A percentile compares a stretch with the other conserved stretches of the same genome.
phyloP scores from a whole-genome alignment of 306 rosid species.

The Arachis stenosperma region DNA sequence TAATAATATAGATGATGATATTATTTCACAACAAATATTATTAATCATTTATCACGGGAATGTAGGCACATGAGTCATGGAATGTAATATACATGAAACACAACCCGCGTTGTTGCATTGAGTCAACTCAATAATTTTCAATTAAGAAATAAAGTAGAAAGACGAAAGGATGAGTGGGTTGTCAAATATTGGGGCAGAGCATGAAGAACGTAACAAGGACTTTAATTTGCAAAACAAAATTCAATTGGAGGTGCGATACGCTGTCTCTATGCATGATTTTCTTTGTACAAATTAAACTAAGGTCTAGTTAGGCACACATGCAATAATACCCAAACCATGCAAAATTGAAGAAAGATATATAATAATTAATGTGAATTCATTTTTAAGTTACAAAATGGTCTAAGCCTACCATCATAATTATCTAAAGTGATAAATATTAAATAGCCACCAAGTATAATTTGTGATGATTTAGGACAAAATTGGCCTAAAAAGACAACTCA shows the following conservation, averaged over 20 bases:
- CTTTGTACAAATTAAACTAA: neutral
- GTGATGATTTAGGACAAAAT: too few relatives aligned
- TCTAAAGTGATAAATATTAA: too few relatives aligned
- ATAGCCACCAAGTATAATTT: too few relatives aligned
- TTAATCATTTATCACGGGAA: conserved; percentile 43
- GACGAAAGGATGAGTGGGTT: neutral
- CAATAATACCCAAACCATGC: conserved; percentile 1
- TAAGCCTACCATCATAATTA: too few relatives aligned
- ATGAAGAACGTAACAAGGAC: neutral
- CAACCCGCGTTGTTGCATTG: neutral
- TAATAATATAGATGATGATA: conserved; percentile 3
- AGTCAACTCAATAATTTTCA: conserved; percentile 34
- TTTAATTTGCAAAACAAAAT: neutral
- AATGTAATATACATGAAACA: conserved; percentile 4
- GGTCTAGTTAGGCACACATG: neutral
- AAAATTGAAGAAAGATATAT: neutral
- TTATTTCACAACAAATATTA: conserved; percentile 28
- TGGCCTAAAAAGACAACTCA: too few relatives aligned
- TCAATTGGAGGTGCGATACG: neutral
- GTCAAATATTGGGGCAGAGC: neutral
- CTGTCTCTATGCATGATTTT: neutral
- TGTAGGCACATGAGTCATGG: conserved; percentile 42
- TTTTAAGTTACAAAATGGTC: too few relatives aligned
- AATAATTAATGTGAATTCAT: too few relatives aligned
- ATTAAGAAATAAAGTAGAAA: neutral